Conservation (phyloP, 805 yeast genomes). For the Barnettozyma pratensis region DNA sequence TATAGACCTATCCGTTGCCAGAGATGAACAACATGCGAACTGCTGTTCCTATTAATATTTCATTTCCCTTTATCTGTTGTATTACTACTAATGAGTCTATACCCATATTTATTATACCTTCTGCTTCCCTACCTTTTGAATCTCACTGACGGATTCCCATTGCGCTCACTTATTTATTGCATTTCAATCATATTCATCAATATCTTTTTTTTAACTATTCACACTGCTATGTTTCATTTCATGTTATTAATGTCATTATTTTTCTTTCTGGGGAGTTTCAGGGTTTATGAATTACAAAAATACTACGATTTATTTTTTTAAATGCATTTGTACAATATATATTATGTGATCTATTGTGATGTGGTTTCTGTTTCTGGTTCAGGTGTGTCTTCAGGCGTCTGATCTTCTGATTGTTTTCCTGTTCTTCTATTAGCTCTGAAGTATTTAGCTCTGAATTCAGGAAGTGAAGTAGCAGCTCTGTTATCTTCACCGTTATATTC, state of each 20-base stretch:
- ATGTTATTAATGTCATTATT: neutral
- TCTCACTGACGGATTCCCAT: too few species aligned
- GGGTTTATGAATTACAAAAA: too few species aligned
- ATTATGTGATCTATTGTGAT: neutral
- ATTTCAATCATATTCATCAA: neutral
- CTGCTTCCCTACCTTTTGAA: too few species aligned
- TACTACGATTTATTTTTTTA: too few species aligned
- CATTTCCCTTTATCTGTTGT: neutral
- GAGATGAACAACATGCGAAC: constrained; percentile 16
- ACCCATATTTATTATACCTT: too few species aligned
- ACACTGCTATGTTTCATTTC: neutral
- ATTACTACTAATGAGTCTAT: too few species aligned
- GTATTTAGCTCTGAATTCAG: constrained; percentile 25
- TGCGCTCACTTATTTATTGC: neutral
- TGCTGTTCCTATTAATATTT: constrained; percentile 21
- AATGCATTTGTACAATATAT: neutral
- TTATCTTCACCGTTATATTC: constrained; percentile 45
- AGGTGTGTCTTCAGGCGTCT: neutral
- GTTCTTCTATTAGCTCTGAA: constrained; percentile 16
- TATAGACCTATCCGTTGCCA: constrained; percentile 24
- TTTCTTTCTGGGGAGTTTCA: neutral
- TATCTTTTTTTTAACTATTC: neutral
- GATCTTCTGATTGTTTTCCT: neutral
- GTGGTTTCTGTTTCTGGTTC: neutral
- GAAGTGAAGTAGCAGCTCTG: constrained; percentile 24